Evolutionary conservation across 257 asterid species (phyloP).

Genomic region (Solanum phureja): DNA sequence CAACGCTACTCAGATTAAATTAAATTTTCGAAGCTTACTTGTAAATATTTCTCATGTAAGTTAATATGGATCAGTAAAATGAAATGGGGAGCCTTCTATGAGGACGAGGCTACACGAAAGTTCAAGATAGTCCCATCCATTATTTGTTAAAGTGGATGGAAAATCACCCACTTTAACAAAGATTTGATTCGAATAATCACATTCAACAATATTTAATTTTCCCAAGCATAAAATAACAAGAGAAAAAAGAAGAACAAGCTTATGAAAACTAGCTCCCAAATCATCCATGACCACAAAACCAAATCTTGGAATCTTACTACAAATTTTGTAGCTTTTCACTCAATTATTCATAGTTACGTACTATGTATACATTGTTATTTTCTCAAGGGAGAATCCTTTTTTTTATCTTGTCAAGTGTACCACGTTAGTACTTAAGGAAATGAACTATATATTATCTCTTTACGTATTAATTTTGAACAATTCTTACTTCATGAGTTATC

Average conservation of each 20-base stretch:
- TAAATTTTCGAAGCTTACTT: neutral
- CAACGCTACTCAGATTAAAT: too few relatives aligned
- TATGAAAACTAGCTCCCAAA: neutral
- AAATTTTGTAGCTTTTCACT: neutral
- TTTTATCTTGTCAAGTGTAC: neutral
- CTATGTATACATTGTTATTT: neutral
- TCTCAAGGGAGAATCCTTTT: neutral
- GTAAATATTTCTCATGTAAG: neutral
- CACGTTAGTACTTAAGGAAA: neutral
- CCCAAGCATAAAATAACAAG: neutral
- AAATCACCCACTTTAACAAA: too few relatives aligned
- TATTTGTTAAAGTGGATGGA: too few relatives aligned
- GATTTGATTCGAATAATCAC: neutral
- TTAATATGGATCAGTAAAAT: too few relatives aligned
- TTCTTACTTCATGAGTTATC: rapidly evolving
- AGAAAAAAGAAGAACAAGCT: neutral
- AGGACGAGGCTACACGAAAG: neutral
- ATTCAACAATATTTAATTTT: neutral
- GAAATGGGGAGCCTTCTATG: neutral
- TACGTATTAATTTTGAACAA: neutral
- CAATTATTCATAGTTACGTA: neutral
- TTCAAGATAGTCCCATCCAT: neutral
- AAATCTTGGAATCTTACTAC: neutral
- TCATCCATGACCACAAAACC: neutral
- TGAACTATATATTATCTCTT: neutral